Evolutionary conservation across 106 monocot genomes (phyloP).

Genomic region (Gastrodia elata): DNA sequence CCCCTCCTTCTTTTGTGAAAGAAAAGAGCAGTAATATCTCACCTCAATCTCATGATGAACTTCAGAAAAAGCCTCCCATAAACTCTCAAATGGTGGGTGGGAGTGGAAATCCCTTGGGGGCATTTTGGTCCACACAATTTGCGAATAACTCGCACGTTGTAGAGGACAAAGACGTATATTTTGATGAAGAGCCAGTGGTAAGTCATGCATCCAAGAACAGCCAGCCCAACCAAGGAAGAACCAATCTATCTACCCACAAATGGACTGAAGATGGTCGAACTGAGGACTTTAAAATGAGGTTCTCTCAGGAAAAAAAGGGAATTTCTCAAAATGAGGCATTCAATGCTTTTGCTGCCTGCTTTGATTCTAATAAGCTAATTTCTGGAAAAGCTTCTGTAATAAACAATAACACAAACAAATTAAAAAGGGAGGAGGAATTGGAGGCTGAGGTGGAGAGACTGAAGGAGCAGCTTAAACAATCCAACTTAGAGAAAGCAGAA

Average conservation of each 20-base stretch:
- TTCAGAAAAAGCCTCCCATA: conserved; percentile 15
- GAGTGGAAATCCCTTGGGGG: conserved; percentile 30
- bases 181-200: conserved; percentile 39
- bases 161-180: conserved; percentile 30
- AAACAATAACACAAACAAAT: conserved; percentile 5
- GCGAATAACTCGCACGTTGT: conserved; percentile 29
- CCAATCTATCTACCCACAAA: conserved; percentile 16
- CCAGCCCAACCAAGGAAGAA: conserved; percentile 18
- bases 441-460: conserved; percentile 57
- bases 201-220: conserved; percentile 22
- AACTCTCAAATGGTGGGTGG: conserved; percentile 22
- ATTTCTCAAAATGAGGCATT: conserved; percentile 38
- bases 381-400: no score
- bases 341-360: conserved; percentile 56
- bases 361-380: conserved; percentile 27
- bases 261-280: conserved; percentile 14
- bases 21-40: conserved; percentile 19
- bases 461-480: conserved; percentile 68
- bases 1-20: conserved; percentile 58
- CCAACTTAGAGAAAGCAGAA: conserved; percentile 73
- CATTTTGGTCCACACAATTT: conserved; percentile 86
- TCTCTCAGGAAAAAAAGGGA: conserved; percentile 38
- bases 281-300: conserved; percentile 74
- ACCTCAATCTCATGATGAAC: conserved; percentile 20
- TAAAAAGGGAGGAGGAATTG: conserved; percentile 28